Evolutionary conservation across 2,329 filamentous ascomycete genomes (phyloP), one percentile per base, ranked within the genome.

Genomic region (Botrytis squamosa): DNA sequence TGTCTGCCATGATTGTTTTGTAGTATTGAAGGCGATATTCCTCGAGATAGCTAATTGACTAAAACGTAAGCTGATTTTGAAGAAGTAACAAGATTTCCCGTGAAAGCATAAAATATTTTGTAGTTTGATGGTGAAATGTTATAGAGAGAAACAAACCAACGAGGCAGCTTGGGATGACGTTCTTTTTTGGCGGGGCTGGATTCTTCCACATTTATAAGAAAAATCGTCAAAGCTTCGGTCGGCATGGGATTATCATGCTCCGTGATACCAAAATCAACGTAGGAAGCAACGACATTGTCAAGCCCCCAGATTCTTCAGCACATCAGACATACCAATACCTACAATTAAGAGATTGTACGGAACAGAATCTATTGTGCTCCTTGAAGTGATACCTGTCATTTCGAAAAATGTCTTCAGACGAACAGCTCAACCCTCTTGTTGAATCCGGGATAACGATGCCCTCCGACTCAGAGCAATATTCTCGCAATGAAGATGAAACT

Each of bases 391-490:
- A 62, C 42, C 63, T 71, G 16, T 36, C 25, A 63, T n/a, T 20
- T 44, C 44, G n/a, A 66, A 49, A 71, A 74, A 91, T 90, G 89
- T 84, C 88, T 67, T 85, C 85, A 76, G 85, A 89, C 74, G 85
- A 85, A 49, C 77, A 78, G 42, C 79, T 80, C 73, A 85, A 88
- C 79, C 86, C 88, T 77, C 87, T 94, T 80, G 87, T 90, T 82
- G 90, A 91, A 82, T 94, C 91, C 73, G 89, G 90, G 83, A 86
- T 94, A 80, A 95, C 92, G 71, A 92, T 95, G 80, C 91, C 88
- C 77, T 94, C 93, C 69, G 93, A 96, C 85, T 94, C 91, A 85
- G 93, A 95, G 84, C 91, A 91, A 82, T 95, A 96, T 84, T 91
- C 91, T 71, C 88, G 87, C 74, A 87, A 85, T 78, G 90, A 91